phyloP scores from a whole-genome alignment of 257 asterid genomes.

The Mitragyna speciosa region DNA sequence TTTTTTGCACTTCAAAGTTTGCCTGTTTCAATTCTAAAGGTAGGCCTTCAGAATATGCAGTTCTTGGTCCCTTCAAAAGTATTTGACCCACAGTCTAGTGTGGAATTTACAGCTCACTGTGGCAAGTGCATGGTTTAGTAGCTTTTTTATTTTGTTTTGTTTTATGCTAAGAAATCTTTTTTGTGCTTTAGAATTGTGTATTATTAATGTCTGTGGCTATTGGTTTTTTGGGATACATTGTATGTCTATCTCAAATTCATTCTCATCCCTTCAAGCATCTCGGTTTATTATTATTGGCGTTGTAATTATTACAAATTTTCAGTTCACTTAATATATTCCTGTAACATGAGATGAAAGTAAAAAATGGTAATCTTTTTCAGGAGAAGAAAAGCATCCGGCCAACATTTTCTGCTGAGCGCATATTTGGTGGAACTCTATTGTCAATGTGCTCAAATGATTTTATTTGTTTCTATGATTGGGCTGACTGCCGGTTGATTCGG shows the following conservation, averaged over 20 bases:
- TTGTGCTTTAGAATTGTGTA: neutral
- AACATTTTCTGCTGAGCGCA: conserved; percentile 87
- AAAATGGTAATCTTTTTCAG: conserved; percentile 48
- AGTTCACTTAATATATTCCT: neutral
- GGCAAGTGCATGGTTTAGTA: neutral
- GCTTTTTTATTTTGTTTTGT: neutral
- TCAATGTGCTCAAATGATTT: conserved; percentile 90
- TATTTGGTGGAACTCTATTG: conserved; percentile 81
- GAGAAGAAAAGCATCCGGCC: conserved; percentile 98
- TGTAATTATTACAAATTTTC: neutral
- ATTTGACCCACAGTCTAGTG: neutral
- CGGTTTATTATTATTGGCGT: neutral
- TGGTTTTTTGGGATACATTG: conserved; percentile 11
- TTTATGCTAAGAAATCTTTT: neutral
- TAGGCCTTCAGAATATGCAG: neutral
- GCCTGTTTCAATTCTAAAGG: neutral
- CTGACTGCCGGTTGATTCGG: conserved; percentile 85
- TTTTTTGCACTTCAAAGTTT: neutral
- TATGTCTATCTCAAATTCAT: neutral
- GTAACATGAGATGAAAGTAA: neutral
- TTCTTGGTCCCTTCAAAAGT: neutral
- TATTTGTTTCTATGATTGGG: conserved; percentile 92
- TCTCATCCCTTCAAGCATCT: neutral
- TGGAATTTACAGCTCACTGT: neutral
- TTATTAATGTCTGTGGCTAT: neutral